phyloP scores from a whole-genome alignment of 495 filamentous ascomycete genomes.

The Lasiosphaeriaceae sp. region DNA sequence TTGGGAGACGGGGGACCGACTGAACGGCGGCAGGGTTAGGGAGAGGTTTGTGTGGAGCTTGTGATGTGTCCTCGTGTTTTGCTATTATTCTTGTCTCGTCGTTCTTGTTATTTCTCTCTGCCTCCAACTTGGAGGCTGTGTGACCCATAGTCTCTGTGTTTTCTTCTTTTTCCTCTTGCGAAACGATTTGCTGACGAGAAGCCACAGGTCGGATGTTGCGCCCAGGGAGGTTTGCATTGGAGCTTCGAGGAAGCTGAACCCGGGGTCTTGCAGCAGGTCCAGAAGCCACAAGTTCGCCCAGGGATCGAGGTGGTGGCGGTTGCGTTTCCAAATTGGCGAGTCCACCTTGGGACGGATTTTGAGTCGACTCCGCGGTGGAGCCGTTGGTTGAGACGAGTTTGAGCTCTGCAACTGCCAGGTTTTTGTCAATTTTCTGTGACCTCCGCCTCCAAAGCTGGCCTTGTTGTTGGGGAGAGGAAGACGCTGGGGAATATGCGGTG shows the following conservation, averaged over 20 bases:
- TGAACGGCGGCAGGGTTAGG: slow-evolving; percentile 8
- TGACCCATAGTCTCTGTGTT: slow-evolving; percentile 23
- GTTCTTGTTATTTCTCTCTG: slow-evolving; percentile 3
- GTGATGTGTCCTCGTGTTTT: not conserved
- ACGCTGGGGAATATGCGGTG: slow-evolving; percentile 6
- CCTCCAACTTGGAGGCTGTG: slow-evolving; percentile 18
- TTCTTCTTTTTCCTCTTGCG: slow-evolving; percentile 11
- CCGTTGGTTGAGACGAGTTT: slow-evolving; percentile 41
- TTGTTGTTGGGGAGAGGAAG: slow-evolving; percentile 30
- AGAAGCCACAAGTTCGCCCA: not conserved
- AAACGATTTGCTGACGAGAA: slow-evolving; percentile 15
- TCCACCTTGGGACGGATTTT: slow-evolving; percentile 8
- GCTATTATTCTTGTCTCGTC: not conserved
- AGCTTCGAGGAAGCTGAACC: slow-evolving; percentile 16
- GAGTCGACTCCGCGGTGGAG: slow-evolving; percentile 30
- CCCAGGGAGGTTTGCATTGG: slow-evolving; percentile 25
- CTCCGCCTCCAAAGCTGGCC: slow-evolving; percentile 44
- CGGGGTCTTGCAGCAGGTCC: slow-evolving; percentile 8
- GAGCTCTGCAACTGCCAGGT: slow-evolving; percentile 38
- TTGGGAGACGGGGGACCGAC: slow-evolving; percentile 17
- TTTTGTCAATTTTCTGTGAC: slow-evolving; percentile 39
- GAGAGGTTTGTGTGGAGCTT: slow-evolving; percentile 13
- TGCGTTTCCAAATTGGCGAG: slow-evolving; percentile 5
- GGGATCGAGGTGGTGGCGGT: slow-evolving; percentile 11
- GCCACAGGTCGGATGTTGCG: slow-evolving; percentile 29